A percentile compares a stretch with the other conserved stretches of the same genome.
Evolutionary conservation across 129 eudicot species (phyloP).

Genomic region (Flaveria sonorensis): DNA sequence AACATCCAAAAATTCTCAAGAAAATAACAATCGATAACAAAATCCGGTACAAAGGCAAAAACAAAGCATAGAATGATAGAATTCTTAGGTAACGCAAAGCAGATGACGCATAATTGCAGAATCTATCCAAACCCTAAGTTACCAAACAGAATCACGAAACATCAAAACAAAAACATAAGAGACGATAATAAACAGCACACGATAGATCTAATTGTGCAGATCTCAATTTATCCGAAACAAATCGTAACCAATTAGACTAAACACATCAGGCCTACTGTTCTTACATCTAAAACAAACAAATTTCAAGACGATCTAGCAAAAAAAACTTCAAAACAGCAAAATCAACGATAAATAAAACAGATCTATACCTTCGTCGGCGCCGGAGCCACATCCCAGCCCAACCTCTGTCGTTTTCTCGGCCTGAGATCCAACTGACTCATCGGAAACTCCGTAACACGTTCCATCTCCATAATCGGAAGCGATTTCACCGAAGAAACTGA

Average conservation of each 20-base stretch:
- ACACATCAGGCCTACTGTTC: background rate
- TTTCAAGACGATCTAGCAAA: constrained; percentile 42
- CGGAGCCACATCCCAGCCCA: constrained; percentile 95
- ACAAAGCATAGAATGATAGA: too few relatives aligned
- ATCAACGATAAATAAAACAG: background rate
- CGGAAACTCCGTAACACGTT: constrained; percentile 86
- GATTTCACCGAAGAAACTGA: background rate
- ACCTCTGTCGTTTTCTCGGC: constrained; percentile 73
- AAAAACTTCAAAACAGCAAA: constrained; percentile 9
- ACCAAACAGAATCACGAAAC: background rate
- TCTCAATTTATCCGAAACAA: background rate
- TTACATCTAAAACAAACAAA: constrained; percentile 27
- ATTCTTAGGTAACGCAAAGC: too few relatives aligned
- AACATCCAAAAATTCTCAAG: background rate
- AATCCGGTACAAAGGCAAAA: background rate
- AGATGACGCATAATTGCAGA: background rate
- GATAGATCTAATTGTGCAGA: background rate
- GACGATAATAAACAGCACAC: background rate
- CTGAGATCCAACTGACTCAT: constrained; percentile 65
- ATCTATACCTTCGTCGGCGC: constrained; percentile 57
- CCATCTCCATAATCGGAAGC: constrained; percentile 68
- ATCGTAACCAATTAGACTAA: background rate
- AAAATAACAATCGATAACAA: background rate
- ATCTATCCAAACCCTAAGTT: constrained; percentile 4
- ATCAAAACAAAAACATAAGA: background rate